Evolutionary conservation across 2,329 filamentous ascomycete species (phyloP), one percentile per base, ranked within the genome.

Genomic region (Phialocephala sp.): DNA sequence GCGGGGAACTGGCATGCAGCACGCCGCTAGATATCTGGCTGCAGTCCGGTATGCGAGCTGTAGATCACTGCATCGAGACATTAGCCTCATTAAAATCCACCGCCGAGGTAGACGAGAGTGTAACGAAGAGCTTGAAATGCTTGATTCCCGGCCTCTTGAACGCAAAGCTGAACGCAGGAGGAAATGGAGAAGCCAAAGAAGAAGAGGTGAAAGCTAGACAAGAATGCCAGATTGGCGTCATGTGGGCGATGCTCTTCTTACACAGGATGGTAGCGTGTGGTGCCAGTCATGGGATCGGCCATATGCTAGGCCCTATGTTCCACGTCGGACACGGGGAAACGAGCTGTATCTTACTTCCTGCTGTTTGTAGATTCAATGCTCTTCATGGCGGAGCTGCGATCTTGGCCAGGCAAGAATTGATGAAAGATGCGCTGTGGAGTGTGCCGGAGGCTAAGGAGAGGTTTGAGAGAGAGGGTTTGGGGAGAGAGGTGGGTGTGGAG

Each of bases 21-120:
- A 87, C 84, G 0, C 85, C 85, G 0, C 75, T 78, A 0, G 76
- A 76, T 24, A 77, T 85, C 27, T 88, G 85, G 85, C 76, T 87
- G 1, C 83, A 81, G 54, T 85, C 84, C 0, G 86, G 86, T 0
- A 77, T 87, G 6, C 78, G 85, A 8, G 80, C 82, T 0, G 79
- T 87, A 0, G 85, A 87, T 67, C 84, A 87, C 71, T 86, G 84
- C 61, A 80, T 87, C 20, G 85, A 87, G 74, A 82, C 81, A 0
- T 72, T 84, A 4, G 52, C n/a, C 6, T 52, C 41, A 14, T 18
- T 63, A 8, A 59, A 54, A 39, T 27, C 27, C 4, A 63, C 62
- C 2, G 12, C 32, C 5, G 62, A 63, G 54, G 41, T 55, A 8
- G 62, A 63, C 36, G 20, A 2, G 9, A 24, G 15, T 27, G 62